Base-by-base conservation (phyloP, 768 basidiomycete species). In the Pholiota microspora region DNA sequence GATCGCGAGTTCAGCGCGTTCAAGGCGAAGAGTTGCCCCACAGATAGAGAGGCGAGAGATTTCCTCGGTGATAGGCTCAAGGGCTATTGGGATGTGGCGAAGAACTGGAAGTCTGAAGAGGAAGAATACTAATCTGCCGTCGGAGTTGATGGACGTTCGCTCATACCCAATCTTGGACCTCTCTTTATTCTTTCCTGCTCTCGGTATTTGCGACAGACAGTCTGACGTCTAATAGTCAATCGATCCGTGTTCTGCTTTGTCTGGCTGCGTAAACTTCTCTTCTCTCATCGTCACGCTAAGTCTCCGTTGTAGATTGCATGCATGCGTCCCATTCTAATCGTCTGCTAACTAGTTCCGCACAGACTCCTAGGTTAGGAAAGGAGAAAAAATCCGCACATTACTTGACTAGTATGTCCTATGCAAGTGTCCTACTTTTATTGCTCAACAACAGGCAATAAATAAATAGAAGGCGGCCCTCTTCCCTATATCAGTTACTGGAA, bases 51-150 rank as follows among this genome's bases (percentile, higher is more conserved):
- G 32, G 96, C 93, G 10, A 91, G 90, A 71, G 95, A 97, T 61
- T 77, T 83, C 47, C 77, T 98, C 24, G 95, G 95, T 1, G 79
- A 83, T 55, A 93, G 86, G 77, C 68, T 94, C 70, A 86, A 86
- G 45, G 91, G 92, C 0, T 90, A 94, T 67, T 98, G 95, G 95
- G 96, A 98, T 69, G 82, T 91, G 70, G 86, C 93, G 25, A 97
- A 94, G 83, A 89, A 90, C 64, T 92, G 86, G 83, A 89, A 83
- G 67, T 80, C 84, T 4, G 87, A 89, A 68, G 91, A 93, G 51
- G 89, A 91, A 60, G 88, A 91, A 54, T 82, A 84, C 63, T 87
- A 66, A 71, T 63, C n/a, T n/a, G n/a, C n/a, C n/a, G n/a, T n/a
- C n/a, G n/a, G n/a, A n/a, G n/a, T n/a, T n/a, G n/a, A n/a, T n/a